phyloP scores from a whole-genome alignment of 805 yeast genomes.

The Candida nitratophila region DNA sequence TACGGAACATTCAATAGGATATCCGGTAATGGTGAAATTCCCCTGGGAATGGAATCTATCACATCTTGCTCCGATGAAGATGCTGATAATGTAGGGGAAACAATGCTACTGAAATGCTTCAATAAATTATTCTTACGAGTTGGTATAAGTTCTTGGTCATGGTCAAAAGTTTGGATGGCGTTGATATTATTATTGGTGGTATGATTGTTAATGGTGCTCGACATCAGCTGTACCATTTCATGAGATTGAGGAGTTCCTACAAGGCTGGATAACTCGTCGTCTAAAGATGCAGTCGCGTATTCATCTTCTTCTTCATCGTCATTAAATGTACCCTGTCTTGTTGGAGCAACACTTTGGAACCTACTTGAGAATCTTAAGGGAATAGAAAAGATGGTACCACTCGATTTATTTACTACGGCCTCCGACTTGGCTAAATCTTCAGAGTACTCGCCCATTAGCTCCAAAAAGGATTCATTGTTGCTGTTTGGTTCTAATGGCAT shows the following conservation, averaged over 20 bases:
- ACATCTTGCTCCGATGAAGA: conserved; percentile 11
- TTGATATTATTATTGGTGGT: too few relatives aligned
- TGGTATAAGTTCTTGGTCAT: too few relatives aligned
- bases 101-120: too few relatives aligned
- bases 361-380: conserved; percentile 7
- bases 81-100: conserved; percentile 5
- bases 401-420: conserved; percentile 6
- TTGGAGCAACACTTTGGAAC: background rate
- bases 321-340: background rate
- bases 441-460: conserved; percentile 24
- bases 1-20: conserved; percentile 50
- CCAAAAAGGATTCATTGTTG: background rate
- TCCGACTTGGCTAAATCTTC: conserved; percentile 31
- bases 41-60: conserved; percentile 24
- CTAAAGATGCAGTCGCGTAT: background rate
- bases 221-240: background rate
- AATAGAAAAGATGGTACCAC: conserved; percentile 4
- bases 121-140: too few relatives aligned
- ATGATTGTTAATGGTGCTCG: background rate
- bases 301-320: conserved; percentile 1
- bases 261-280: background rate
- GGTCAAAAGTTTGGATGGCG: too few relatives aligned
- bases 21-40: conserved; percentile 50
- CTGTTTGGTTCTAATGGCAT: background rate
- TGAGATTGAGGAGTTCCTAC: background rate